Base-by-base conservation (phyloP, 2,329 filamentous ascomycete genomes). In the Alternaria brassicicola region DNA sequence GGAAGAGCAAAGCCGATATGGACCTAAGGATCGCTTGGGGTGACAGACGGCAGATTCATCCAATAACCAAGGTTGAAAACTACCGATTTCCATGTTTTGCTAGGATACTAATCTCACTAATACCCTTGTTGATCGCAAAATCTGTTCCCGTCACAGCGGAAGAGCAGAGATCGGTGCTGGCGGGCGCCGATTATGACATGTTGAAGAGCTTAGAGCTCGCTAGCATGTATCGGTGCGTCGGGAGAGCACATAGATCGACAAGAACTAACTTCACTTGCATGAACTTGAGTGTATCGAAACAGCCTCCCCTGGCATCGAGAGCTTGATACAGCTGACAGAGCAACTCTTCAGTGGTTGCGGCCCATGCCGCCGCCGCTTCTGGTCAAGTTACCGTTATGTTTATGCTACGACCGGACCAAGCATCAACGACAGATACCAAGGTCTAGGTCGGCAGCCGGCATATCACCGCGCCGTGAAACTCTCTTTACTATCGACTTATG, bases 181-280 rank as follows among this genome's bases (percentile, higher is more conserved):
- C 30, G 39, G 55, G 57, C 52, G 54, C 69, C 69, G 69, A 72
- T 55, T 70, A 65, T 67, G 64, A 66, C 61, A 68, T 60, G 30
- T 52, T 57, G 52, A 57, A 53, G 36, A 43, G 52, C 26, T 59
- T 54, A 47, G 54, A 39, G 57, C 51, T 59, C 52, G 60, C 55
- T 52, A 49, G 52, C 39, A 42, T 59, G 53, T 50, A 45, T 59
- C 53, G 39, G 61, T 60, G 25, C 41, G 47, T 47, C 39, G 50
- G 60, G 57, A 45, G 35, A 48, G 55, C 45, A 52, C 61, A 49
- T 23, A 59, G 61, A 64, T 65, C 62, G 55, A 59, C 61, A 65
- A 61, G 51, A 49, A 42, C 26, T 56, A 53, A 41, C 43, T 47
- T 36, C 19, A 43, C 15, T 52, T 45, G 39, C 35, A 35, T 31